Conservation (phyloP, 345 rosid genomes). For the Salix brachista region DNA sequence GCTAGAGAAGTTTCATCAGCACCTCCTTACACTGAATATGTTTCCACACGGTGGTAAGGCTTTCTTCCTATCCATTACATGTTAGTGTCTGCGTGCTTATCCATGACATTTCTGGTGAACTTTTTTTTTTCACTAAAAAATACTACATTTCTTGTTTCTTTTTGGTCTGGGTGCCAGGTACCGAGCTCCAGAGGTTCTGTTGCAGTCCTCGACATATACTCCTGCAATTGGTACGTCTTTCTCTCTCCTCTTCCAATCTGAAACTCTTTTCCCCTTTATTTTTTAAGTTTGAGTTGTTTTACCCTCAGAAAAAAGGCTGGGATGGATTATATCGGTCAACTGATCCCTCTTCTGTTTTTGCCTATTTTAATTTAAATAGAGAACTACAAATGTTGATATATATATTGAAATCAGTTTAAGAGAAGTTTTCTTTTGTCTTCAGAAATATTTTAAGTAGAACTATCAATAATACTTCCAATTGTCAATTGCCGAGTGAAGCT, state of each 20-base stretch:
- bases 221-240: slow-evolving; percentile 72
- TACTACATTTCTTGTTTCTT: not conserved
- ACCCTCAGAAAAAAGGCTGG: too few species aligned
- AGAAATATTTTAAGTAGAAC: too few species aligned
- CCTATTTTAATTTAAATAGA: too few species aligned
- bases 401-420: too few species aligned
- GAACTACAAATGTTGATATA: too few species aligned
- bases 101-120: not conserved
- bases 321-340: too few species aligned
- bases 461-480: too few species aligned
- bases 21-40: slow-evolving; percentile 98
- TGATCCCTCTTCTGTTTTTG: too few species aligned
- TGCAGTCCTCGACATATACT: slow-evolving; percentile 76
- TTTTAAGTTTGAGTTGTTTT: not conserved
- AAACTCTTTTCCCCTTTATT: not conserved
- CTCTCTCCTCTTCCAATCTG: not conserved
- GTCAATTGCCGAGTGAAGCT: too few species aligned
- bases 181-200: slow-evolving; percentile 92
- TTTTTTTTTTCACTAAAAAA: slow-evolving; percentile 1
- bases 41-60: slow-evolving; percentile 87
- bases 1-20: slow-evolving; percentile 86
- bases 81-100: not conserved
- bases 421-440: too few species aligned
- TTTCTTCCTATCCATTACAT: not conserved
- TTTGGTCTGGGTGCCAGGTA: slow-evolving; percentile 48